These are phyloP conservation scores for Candida buenavistaensis DNA, from an alignment of 1,139 yeast genomes.

Conservation along the genomic window DNA sequence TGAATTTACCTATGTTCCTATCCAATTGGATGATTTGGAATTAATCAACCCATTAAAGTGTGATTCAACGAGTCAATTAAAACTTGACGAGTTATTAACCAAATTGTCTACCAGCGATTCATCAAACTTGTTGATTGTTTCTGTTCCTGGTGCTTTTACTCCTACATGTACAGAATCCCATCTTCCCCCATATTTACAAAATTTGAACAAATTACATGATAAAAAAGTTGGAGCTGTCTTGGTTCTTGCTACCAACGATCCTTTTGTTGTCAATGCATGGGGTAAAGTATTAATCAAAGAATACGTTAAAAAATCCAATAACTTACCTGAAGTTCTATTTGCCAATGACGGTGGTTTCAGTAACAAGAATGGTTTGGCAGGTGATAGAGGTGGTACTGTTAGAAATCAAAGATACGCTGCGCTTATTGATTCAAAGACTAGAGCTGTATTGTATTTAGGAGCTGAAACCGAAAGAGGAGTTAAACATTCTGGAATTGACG, in stretches of 20 bases:
- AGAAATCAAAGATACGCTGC: slow-evolving; percentile 77
- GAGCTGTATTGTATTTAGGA: slow-evolving; percentile 19
- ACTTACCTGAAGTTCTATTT: slow-evolving; percentile 51
- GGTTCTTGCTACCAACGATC: slow-evolving; percentile 71
- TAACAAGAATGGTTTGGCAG: slow-evolving; percentile 39
- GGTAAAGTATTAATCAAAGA: slow-evolving; percentile 58
- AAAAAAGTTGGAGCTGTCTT: slow-evolving; percentile 70
- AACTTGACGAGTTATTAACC: slow-evolving; percentile 20
- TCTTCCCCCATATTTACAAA: slow-evolving; percentile 69
- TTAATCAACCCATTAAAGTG: slow-evolving; percentile 49
- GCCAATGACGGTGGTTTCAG: slow-evolving; percentile 76
- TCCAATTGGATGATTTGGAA: slow-evolving; percentile 33
- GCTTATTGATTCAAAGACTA: slow-evolving; percentile 47
- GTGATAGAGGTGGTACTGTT: slow-evolving; percentile 55
- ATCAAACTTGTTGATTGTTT: slow-evolving; percentile 60
- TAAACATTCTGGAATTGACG: slow-evolving; percentile 26
- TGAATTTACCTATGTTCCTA: slow-evolving; percentile 59
- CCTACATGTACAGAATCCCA: slow-evolving; percentile 86
- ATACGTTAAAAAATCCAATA: slow-evolving; percentile 24
- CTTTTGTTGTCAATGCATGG: slow-evolving; percentile 85
- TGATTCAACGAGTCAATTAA: slow-evolving; percentile 33
- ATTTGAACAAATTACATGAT: slow-evolving; percentile 49
- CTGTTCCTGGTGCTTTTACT: slow-evolving; percentile 92
- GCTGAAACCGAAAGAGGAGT: slow-evolving; percentile 31
- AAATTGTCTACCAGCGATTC: slow-evolving; percentile 24